These are phyloP conservation scores for Paraconiothyrium brasiliense DNA, from an alignment of 2,329 filamentous ascomycete genomes.

Conservation along the genomic window DNA sequence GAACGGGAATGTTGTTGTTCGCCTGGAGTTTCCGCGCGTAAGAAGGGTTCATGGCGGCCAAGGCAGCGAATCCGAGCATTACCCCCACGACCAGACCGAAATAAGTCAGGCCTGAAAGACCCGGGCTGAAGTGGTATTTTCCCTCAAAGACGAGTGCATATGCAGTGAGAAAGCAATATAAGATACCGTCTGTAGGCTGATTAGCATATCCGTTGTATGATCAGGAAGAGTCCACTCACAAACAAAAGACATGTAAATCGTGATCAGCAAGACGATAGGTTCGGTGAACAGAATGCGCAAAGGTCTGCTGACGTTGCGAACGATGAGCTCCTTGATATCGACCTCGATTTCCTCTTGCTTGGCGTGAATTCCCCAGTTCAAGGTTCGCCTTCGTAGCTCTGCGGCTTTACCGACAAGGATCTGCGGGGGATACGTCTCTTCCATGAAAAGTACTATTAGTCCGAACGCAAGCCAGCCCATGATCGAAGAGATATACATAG, in stretches of 20 bases:
- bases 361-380: constrained; percentile 71
- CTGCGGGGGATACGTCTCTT: constrained; percentile 67
- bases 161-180: constrained; percentile 87
- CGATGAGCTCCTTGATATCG: constrained; percentile 59
- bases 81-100: constrained; percentile 84
- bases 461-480: constrained; percentile 64
- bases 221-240: constrained; percentile 30
- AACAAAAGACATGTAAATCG: constrained; percentile 57
- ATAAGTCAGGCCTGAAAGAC: constrained; percentile 79
- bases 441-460: constrained; percentile 62
- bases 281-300: constrained; percentile 60
- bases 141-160: constrained; percentile 82
- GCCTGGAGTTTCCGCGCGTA: constrained; percentile 64
- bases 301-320: constrained; percentile 63
- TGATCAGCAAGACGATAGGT: constrained; percentile 59
- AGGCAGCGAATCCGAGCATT: constrained; percentile 70
- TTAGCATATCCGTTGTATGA: constrained; percentile 9
- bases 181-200: constrained; percentile 69
- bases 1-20: constrained; percentile 62
- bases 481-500: constrained; percentile 62
- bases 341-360: constrained; percentile 64
- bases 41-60: constrained; percentile 70
- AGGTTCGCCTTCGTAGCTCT: constrained; percentile 63
- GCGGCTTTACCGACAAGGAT: constrained; percentile 66
- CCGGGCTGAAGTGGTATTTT: constrained; percentile 74